These are phyloP conservation scores for Bothriochloa decipiens DNA, from an alignment of 176 grass and related monocot species.

Conservation along the genomic window DNA sequence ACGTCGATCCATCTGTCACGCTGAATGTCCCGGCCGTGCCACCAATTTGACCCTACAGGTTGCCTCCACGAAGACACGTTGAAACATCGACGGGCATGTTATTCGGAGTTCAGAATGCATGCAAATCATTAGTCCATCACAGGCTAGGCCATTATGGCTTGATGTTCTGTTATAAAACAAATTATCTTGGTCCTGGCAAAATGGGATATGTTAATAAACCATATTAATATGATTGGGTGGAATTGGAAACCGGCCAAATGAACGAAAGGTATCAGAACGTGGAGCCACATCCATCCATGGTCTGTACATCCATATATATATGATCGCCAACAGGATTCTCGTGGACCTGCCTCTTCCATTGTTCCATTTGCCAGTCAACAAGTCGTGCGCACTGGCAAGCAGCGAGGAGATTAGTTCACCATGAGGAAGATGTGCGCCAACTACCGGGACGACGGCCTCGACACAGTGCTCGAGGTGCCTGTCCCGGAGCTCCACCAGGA, in stretches of 20 bases:
- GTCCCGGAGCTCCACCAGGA: constrained; percentile 58
- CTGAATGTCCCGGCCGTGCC: constrained; percentile 22
- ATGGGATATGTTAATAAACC: not conserved
- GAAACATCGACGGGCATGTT: not conserved
- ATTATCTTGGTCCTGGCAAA: not conserved
- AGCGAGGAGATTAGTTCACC: not conserved
- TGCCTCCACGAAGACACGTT: not conserved
- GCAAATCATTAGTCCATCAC: constrained; percentile 3
- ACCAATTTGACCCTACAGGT: constrained; percentile 35
- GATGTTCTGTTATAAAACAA: not conserved
- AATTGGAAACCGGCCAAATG: not conserved
- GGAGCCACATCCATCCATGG: constrained; percentile 29
- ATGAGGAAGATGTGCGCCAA: constrained; percentile 92
- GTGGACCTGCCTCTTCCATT: not conserved
- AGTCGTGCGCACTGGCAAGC: not conserved
- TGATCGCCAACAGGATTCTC: not conserved
- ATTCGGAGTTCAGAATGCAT: not conserved
- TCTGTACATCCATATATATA: constrained; percentile 32
- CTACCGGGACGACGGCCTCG: constrained; percentile 64
- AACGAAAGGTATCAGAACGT: constrained; percentile 39
- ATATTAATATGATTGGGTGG: constrained; percentile 19
- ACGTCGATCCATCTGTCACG: constrained; percentile 25
- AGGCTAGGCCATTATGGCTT: not conserved
- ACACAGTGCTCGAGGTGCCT: constrained; percentile 90
- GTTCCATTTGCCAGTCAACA: not conserved